Conservation (phyloP, 1,284 basidiomycete genomes). For the Kalmanozyma brasiliensis region DNA sequence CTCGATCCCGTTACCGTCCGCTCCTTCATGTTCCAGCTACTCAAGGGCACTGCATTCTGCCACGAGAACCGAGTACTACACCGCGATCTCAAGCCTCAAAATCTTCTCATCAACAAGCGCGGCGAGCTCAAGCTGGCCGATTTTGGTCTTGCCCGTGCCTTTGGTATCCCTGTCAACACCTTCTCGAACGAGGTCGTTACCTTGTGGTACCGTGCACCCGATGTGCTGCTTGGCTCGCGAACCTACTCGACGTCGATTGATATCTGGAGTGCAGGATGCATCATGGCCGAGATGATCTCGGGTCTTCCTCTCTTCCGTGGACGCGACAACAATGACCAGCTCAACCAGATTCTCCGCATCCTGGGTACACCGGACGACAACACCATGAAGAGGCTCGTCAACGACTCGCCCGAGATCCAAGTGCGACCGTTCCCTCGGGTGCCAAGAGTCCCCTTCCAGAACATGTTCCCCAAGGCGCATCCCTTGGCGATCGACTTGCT, state of each 20-base stretch:
- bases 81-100: conserved; percentile 97
- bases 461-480: conserved; percentile 90
- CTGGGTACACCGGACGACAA: conserved; percentile 94
- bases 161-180: conserved; percentile 68
- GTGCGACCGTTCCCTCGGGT: conserved; percentile 89
- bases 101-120: conserved; percentile 95
- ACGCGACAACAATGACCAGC: conserved; percentile 95
- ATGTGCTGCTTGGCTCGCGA: conserved; percentile 94
- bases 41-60: conserved; percentile 98
- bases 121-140: conserved; percentile 93
- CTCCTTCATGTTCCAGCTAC: conserved; percentile 95
- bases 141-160: conserved; percentile 87
- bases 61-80: conserved; percentile 98
- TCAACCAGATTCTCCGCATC: conserved; percentile 96
- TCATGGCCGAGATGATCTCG: conserved; percentile 91
- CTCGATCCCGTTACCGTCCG: conserved; percentile 92
- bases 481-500: conserved; percentile 92
- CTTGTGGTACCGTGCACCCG: conserved; percentile 98
- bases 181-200: conserved; percentile 76
- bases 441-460: conserved; percentile 87
- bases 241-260: conserved; percentile 99
- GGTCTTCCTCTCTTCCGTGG: conserved; percentile 97
- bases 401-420: conserved; percentile 92
- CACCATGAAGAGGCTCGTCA: conserved; percentile 86
- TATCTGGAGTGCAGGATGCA: conserved; percentile 99